Base-by-base conservation (phyloP, 2,329 filamentous ascomycete genomes). In the Fusarium staphyleae region DNA sequence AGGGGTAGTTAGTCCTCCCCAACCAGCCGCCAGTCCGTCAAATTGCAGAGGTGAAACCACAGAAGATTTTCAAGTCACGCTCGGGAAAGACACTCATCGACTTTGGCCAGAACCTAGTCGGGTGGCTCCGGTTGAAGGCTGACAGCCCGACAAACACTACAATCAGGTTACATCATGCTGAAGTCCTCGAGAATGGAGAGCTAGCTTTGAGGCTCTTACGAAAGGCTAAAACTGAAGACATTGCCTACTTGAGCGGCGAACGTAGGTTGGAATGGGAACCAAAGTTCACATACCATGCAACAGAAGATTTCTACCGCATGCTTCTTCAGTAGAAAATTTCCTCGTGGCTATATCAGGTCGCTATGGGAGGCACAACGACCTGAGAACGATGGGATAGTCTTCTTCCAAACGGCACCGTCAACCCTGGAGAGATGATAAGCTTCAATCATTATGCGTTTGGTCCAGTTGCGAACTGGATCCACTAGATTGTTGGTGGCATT, bases 51-150 rank as follows among this genome's bases (percentile, higher is more conserved):
- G 7, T 70, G 5, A 73, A 52, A 62, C 74, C 62, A 9, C 40
- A 56, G 74, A 9, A 67, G 65, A 74, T 72, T 50, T 77, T 77
- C 46, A 69, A 65, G 55, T 58, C 2, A 0, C 69, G 72, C 0
- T 74, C 75, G 0, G 77, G 78, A 1, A 80, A 79, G 54, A 75
- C 69, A 0, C 65, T 83, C 3, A 49, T 84, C n/a, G 70, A 86
- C 55, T 85, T 86, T 63, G 82, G 82, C 0, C 82, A 86, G 60
- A 85, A 85, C 52, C 66, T 85, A 0, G 82, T 84, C 1, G 83
- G 83, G 0, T 74, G 75, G 63, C 51, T 84, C 1, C 69, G 70
- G 4, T 8, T 24, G 3, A 24, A 8, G 4, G 22, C 9, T 8
- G 22, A 24, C 8, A 8, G 22, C 7, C 22, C 22, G 7, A 8